A percentile compares a stretch with the other conserved stretches of the same genome.
Evolutionary conservation across 208 protist genomes (phyloP).

Genomic region (Trypanosomatidae sp.): DNA sequence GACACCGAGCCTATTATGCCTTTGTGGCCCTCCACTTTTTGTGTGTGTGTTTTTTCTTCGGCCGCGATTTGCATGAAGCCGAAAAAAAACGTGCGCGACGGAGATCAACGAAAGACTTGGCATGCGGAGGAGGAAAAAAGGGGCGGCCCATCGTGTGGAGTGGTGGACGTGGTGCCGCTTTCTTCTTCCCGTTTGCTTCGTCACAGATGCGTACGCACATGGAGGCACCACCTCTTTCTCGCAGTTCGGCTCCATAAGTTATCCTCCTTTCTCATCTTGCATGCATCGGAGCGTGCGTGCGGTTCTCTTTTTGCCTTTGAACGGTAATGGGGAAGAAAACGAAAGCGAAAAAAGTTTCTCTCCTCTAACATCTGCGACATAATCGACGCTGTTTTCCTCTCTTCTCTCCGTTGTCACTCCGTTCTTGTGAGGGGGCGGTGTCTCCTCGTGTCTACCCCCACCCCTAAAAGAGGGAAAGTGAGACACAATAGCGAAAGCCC

Average conservation of each 20-base stretch:
- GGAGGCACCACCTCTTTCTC: not conserved
- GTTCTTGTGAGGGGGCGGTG: not conserved
- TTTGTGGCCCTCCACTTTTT: not conserved
- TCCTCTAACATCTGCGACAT: conserved; percentile 1
- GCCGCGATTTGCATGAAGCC: not conserved
- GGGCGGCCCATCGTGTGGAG: not conserved
- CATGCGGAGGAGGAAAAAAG: not conserved
- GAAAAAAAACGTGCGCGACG: not conserved
- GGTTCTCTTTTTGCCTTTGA: not conserved
- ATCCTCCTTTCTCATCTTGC: not conserved
- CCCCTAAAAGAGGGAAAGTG: not conserved
- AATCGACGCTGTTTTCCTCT: conserved; percentile 3
- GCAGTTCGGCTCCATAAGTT: not conserved
- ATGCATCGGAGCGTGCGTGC: not conserved
- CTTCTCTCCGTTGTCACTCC: not conserved
- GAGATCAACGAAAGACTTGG: not conserved
- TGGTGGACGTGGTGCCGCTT: not conserved
- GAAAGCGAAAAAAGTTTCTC: not conserved
- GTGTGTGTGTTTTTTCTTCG: not conserved
- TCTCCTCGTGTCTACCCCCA: not conserved
- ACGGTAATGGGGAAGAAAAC: not conserved
- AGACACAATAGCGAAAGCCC: not conserved
- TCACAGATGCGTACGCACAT: not conserved
- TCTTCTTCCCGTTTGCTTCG: not conserved
- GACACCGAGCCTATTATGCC: not conserved